phyloP scores from a whole-genome alignment of 2,329 filamentous ascomycete species.

The Trichoderma atroviride region DNA sequence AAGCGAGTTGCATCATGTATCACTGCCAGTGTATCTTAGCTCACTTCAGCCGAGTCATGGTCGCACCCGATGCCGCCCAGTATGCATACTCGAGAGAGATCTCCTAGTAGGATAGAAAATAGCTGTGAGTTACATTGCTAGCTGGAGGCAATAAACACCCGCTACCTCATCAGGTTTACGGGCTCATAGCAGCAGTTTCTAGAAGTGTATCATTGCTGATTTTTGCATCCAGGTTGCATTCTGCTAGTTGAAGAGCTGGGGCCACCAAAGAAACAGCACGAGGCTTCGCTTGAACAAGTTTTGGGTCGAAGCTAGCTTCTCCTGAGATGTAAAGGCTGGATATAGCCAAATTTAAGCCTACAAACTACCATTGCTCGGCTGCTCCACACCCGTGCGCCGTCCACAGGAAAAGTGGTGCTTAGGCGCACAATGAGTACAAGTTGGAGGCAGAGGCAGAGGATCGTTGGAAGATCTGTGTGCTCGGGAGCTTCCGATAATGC shows the following conservation, averaged over 20 bases:
- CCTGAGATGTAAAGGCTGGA: background rate
- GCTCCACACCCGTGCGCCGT: conserved; percentile 16
- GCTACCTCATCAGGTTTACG: background rate
- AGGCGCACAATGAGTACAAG: background rate
- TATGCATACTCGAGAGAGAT: background rate
- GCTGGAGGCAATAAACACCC: background rate
- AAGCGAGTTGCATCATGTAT: background rate
- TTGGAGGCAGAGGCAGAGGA: background rate
- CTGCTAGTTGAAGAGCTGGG: background rate
- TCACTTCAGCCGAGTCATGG: background rate
- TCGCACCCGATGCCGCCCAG: background rate
- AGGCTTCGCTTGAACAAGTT: background rate
- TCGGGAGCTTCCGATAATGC: conserved; percentile 15
- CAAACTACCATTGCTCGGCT: background rate
- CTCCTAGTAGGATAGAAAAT: background rate
- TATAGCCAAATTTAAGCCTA: conserved; percentile 6
- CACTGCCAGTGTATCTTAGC: background rate
- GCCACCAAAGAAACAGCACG: background rate
- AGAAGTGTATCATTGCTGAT: no score
- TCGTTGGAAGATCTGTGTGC: conserved; percentile 16
- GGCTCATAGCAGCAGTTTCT: background rate
- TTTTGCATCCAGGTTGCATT: background rate
- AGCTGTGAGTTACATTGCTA: background rate
- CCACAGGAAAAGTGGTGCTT: conserved; percentile 11
- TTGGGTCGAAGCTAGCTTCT: background rate